These are phyloP conservation scores for barrel medic (Medicago truncatula) DNA, from an alignment of 306 rosid species.

Conservation along the genomic window DNA sequence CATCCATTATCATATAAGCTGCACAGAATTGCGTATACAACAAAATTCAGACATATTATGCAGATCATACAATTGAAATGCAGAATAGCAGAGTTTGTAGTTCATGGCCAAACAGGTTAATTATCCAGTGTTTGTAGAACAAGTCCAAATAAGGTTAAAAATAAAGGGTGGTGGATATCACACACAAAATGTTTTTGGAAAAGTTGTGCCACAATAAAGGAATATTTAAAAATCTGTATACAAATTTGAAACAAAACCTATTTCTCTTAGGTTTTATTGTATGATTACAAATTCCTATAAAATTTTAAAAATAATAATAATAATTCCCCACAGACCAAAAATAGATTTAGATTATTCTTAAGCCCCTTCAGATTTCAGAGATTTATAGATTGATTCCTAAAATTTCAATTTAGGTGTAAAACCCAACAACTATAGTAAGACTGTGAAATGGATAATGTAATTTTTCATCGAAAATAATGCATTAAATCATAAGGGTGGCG, in stretches of 20 bases:
- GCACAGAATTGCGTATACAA: background rate
- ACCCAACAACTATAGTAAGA: background rate
- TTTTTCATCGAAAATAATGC: background rate
- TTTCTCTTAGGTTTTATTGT: no score
- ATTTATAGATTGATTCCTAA: constrained; percentile 3
- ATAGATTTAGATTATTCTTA: no score
- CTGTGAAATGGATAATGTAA: background rate
- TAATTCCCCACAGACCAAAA: no score
- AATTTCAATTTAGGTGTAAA: background rate
- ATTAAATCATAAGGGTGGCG: background rate
- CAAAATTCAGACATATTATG: no score
- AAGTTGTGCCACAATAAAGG: background rate
- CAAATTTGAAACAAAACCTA: constrained; percentile 8
- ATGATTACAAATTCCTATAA: no score
- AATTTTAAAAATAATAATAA: no score
- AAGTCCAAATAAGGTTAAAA: background rate
- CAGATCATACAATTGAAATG: constrained; percentile 13
- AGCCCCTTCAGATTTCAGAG: background rate
- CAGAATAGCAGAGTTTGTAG: background rate
- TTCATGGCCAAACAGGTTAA: background rate
- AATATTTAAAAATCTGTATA: background rate
- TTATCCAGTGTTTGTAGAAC: no score
- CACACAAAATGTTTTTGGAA: background rate
- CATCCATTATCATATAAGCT: background rate
- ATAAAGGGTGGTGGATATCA: background rate